phyloP scores from a whole-genome alignment of 768 basidiomycete genomes.

The Leccinum obscurum region DNA sequence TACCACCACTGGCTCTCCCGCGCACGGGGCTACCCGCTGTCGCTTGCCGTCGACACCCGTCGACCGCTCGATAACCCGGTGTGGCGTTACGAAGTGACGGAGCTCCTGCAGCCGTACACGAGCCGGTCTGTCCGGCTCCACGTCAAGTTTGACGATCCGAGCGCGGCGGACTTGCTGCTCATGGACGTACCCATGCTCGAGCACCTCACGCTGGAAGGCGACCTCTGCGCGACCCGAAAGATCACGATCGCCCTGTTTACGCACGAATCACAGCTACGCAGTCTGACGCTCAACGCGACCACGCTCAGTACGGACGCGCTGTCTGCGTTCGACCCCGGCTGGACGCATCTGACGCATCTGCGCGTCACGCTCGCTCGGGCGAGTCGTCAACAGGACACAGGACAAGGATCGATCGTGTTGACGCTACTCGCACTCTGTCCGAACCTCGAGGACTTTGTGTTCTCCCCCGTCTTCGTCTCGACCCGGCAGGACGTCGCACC shows the following conservation, averaged over 20 bases:
- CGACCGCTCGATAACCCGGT: constrained; percentile 16
- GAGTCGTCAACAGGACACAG: background rate
- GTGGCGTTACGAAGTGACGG: constrained; percentile 24
- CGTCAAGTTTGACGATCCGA: constrained; percentile 14
- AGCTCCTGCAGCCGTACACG: constrained; percentile 22
- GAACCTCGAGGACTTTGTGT: constrained; percentile 14
- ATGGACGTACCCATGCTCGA: constrained; percentile 20
- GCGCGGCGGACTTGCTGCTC: constrained; percentile 16
- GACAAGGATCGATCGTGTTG: constrained; percentile 2
- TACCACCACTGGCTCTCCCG: constrained; percentile 25
- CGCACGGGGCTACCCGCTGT: constrained; percentile 18
- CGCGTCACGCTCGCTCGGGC: constrained; percentile 3
- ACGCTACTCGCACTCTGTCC: constrained; percentile 22
- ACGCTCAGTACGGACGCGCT: constrained; percentile 4
- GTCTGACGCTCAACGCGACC: constrained; percentile 13
- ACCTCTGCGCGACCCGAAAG: constrained; percentile 6
- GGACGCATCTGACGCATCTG: constrained; percentile 18
- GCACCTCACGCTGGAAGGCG: constrained; percentile 16
- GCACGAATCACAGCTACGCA: constrained; percentile 4
- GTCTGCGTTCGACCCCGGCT: constrained; percentile 13
- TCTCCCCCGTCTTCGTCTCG: constrained; percentile 9
- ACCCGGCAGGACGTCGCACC: background rate
- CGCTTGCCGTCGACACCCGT: constrained; percentile 21
- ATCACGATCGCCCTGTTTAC: constrained; percentile 13
- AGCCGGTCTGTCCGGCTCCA: constrained; percentile 11